A percentile compares a stretch with the other conserved stretches of the same genome.
Evolutionary conservation across 768 basidiomycete species (phyloP).

Genomic region (Kwoniella sp.): DNA sequence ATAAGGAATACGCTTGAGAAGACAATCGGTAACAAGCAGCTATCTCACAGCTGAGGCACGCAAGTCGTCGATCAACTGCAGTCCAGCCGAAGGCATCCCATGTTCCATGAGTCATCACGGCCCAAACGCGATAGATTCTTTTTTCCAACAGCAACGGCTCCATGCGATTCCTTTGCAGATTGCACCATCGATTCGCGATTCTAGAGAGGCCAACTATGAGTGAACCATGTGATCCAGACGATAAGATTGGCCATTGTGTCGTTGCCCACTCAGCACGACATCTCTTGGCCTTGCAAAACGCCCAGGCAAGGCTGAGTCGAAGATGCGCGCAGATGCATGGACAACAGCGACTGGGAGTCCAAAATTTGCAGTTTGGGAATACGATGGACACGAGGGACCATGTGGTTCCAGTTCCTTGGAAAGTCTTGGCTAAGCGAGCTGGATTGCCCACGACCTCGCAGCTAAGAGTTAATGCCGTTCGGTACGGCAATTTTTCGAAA

Average conservation of each 20-base stretch:
- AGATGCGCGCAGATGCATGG: too few relatives aligned
- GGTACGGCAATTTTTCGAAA: background rate
- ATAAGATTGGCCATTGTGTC: background rate
- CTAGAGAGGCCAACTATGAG: background rate
- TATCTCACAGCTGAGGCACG: too few relatives aligned
- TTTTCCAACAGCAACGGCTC: too few relatives aligned
- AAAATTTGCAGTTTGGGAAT: background rate
- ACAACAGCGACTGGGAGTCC: too few relatives aligned
- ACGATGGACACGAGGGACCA: background rate
- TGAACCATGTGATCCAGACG: background rate
- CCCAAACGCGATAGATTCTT: too few relatives aligned
- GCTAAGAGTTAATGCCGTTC: background rate
- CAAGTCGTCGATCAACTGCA: too few relatives aligned
- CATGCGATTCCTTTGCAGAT: background rate
- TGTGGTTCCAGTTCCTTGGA: background rate
- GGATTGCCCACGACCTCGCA: too few relatives aligned
- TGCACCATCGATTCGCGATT: background rate
- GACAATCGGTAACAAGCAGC: too few relatives aligned
- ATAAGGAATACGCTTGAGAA: too few relatives aligned
- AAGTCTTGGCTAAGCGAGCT: constrained; percentile 10
- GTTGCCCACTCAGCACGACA: background rate
- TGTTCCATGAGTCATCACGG: too few relatives aligned
- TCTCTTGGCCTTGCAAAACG: background rate
- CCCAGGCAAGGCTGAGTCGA: background rate
- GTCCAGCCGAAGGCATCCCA: too few relatives aligned